Evolutionary conservation across 805 yeast genomes (phyloP).

Genomic region (Kluyveromyces siamensis): DNA sequence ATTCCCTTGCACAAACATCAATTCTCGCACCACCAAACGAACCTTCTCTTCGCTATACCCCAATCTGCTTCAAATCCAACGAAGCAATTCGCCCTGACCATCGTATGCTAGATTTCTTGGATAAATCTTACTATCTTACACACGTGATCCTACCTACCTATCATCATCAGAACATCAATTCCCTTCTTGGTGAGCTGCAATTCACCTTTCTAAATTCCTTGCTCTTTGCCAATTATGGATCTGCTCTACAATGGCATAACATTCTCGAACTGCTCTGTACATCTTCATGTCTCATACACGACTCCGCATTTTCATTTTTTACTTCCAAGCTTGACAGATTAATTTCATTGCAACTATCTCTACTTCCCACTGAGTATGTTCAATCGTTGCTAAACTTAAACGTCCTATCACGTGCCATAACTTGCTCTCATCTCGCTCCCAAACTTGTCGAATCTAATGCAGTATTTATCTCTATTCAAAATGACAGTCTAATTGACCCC

Average conservation of each 20-base stretch:
- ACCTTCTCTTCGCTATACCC: constrained; percentile 13
- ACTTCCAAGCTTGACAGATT: constrained; percentile 11
- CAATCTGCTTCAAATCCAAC: constrained; percentile 21
- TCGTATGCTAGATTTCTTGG: constrained; percentile 44
- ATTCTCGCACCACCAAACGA: constrained; percentile 3
- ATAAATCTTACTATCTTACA: constrained; percentile 51
- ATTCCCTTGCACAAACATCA: neutral
- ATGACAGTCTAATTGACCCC: neutral
- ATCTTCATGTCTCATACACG: constrained; percentile 9
- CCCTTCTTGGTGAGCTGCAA: constrained; percentile 45
- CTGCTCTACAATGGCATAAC: constrained; percentile 56
- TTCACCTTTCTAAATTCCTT: constrained; percentile 40
- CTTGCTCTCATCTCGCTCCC: neutral
- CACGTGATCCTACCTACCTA: constrained; percentile 26
- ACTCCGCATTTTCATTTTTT: neutral
- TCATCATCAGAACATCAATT: constrained; percentile 18
- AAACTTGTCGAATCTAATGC: neutral
- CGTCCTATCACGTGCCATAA: neutral
- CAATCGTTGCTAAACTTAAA: constrained; percentile 14
- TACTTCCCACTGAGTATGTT: constrained; percentile 18
- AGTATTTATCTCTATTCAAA: neutral
- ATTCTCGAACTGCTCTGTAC: constrained; percentile 33
- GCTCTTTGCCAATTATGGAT: constrained; percentile 53
- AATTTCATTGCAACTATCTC: constrained; percentile 12
- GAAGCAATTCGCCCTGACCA: constrained; percentile 28